Conservation (phyloP, 2,329 filamentous ascomycete species). For the Diaporthe sp. region DNA sequence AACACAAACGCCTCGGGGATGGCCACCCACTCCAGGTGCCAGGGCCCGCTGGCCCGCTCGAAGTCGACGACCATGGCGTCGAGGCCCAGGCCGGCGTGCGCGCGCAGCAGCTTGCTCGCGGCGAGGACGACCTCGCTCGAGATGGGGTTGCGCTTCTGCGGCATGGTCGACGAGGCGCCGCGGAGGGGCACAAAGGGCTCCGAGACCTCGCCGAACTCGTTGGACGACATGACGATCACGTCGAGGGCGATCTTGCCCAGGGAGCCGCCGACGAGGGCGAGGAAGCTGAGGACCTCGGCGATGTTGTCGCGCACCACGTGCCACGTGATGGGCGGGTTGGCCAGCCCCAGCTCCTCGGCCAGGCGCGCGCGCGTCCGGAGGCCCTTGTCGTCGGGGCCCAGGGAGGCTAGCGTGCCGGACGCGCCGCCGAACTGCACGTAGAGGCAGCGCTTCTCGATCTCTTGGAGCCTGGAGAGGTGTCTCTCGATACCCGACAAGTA, state of each 20-base stretch:
- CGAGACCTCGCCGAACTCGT: slow-evolving; percentile 67
- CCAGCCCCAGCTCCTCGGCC: slow-evolving; percentile 61
- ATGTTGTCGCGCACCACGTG: slow-evolving; percentile 68
- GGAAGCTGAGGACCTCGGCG: slow-evolving; percentile 64
- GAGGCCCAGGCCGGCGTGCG: slow-evolving; percentile 65
- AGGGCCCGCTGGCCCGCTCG: slow-evolving; percentile 69
- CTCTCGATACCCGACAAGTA: slow-evolving; percentile 65
- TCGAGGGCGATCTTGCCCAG: slow-evolving; percentile 70
- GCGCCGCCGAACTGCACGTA: slow-evolving; percentile 71
- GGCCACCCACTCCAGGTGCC: slow-evolving; percentile 72
- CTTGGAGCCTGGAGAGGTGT: slow-evolving; percentile 61
- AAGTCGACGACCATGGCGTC: slow-evolving; percentile 72
- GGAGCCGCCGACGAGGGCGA: slow-evolving; percentile 66
- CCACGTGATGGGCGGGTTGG: slow-evolving; percentile 69
- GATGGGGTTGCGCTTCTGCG: slow-evolving; percentile 72
- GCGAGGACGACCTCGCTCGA: slow-evolving; percentile 70
- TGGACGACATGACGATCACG: slow-evolving; percentile 70
- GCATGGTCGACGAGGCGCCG: slow-evolving; percentile 70
- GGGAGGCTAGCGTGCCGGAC: slow-evolving; percentile 67
- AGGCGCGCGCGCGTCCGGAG: slow-evolving; percentile 60
- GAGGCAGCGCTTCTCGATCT: slow-evolving; percentile 61
- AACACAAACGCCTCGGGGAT: slow-evolving; percentile 68
- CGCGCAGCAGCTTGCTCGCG: slow-evolving; percentile 65
- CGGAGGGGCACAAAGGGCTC: slow-evolving; percentile 69
- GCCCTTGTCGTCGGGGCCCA: slow-evolving; percentile 62